Conservation (phyloP, 1,139 yeast species). For the Scheffersomyces insectosa region DNA sequence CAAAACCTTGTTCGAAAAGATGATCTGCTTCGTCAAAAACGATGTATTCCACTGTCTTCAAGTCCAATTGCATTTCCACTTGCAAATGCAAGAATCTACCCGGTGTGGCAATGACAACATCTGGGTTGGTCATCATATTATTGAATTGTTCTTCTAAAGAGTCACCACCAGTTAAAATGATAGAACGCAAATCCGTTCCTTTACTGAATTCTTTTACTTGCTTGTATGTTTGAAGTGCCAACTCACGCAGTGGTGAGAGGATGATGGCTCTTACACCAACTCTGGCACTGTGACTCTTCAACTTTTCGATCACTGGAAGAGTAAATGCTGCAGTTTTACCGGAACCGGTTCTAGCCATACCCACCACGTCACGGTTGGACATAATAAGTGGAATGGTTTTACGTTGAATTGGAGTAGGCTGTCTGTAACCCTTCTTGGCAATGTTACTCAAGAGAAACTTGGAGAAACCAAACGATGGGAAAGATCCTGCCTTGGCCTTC, state of each 20-base stretch:
- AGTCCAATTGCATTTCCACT: constrained; percentile 89
- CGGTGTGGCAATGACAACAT: constrained; percentile 94
- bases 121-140: constrained; percentile 92
- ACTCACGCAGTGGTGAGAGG: constrained; percentile 89
- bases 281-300: constrained; percentile 80
- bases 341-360: constrained; percentile 99
- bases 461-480: constrained; percentile 88
- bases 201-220: constrained; percentile 85
- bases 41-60: constrained; percentile 80
- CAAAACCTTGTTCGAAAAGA: constrained; percentile 94
- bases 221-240: constrained; percentile 88
- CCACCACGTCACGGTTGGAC: constrained; percentile 91
- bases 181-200: constrained; percentile 81
- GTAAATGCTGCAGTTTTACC: constrained; percentile 99
- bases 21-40: constrained; percentile 99
- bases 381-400: constrained; percentile 89
- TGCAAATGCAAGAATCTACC: constrained; percentile 95
- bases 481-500: constrained; percentile 78
- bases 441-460: constrained; percentile 70
- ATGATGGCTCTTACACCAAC: constrained; percentile 90
- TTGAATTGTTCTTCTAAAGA: constrained; percentile 94
- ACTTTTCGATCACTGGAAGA: constrained; percentile 85
- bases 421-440: constrained; percentile 81
- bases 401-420: constrained; percentile 97
- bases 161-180: constrained; percentile 93